phyloP scores from a whole-genome alignment of 208 protist species.

The Crithidia expoeki region DNA sequence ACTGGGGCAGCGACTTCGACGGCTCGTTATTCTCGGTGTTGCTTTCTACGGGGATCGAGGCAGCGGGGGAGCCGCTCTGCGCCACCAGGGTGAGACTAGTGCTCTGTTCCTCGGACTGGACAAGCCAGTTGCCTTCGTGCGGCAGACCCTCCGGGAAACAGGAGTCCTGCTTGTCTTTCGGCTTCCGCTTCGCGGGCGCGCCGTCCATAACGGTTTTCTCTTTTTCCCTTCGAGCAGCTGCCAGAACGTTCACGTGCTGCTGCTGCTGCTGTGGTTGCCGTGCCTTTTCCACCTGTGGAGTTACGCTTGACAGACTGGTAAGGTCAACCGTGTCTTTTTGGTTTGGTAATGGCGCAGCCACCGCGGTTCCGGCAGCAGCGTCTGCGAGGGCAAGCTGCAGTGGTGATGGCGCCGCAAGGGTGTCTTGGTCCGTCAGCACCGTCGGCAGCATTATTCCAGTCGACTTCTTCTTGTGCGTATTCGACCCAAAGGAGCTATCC shows the following conservation, averaged over 20 bases:
- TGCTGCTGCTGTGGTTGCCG: no score
- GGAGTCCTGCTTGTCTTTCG: not conserved
- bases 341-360: not conserved
- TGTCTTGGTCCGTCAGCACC: conserved; percentile 11
- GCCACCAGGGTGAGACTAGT: conserved; percentile 6
- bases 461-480: conserved; percentile 2
- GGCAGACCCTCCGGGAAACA: conserved; percentile 18
- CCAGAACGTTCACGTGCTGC: no score
- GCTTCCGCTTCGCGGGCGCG: not conserved
- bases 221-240: no score
- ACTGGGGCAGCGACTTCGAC: conserved; percentile 11
- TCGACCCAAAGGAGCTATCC: not conserved
- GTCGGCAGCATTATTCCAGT: conserved; percentile 14
- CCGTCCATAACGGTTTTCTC: not conserved
- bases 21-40: not conserved
- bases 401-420: not conserved
- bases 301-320: no score
- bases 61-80: conserved; percentile 1
- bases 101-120: conserved; percentile 20
- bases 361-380: not conserved
- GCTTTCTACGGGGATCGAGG: conserved; percentile 3
- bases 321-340: not conserved
- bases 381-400: not conserved
- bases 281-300: no score
- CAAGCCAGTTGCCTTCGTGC: conserved; percentile 13